Evolutionary conservation across 1,139 yeast species (phyloP).

Genomic region (Pichia sp.): DNA sequence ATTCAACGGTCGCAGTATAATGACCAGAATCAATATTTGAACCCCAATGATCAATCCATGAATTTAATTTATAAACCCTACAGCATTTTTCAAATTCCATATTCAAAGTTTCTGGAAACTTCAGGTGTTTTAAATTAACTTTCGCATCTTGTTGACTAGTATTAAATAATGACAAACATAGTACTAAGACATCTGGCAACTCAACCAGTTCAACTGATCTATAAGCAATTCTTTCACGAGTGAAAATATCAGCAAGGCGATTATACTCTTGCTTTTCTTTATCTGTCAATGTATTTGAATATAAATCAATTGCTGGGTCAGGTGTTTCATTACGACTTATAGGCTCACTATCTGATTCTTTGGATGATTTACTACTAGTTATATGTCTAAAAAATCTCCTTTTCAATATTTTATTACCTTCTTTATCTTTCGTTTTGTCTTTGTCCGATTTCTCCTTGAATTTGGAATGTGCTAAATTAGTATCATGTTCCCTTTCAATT

Average conservation of each 20-base stretch:
- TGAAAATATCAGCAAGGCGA: constrained; percentile 15
- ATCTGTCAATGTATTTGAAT: constrained; percentile 9
- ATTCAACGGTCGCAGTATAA: constrained; percentile 74
- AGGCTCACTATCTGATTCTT: constrained; percentile 3
- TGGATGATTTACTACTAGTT: constrained; percentile 3
- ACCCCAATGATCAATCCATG: constrained; percentile 88
- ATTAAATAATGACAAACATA: constrained; percentile 30
- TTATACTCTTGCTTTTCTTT: constrained; percentile 19
- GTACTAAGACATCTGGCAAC: constrained; percentile 27
- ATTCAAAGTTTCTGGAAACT: constrained; percentile 24
- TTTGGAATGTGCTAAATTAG: constrained; percentile 2
- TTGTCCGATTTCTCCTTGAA: constrained; percentile 2
- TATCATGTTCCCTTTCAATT: constrained; percentile 10
- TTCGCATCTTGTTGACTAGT: constrained; percentile 22
- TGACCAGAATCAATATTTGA: constrained; percentile 76
- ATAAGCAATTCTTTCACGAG: constrained; percentile 21
- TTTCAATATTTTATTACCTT: constrained; percentile 2
- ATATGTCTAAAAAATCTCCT: constrained; percentile 1
- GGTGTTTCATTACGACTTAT: neutral
- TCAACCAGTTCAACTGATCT: constrained; percentile 26
- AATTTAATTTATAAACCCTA: constrained; percentile 56
- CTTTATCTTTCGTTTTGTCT: constrained; percentile 10
- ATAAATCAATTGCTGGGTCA: constrained; percentile 1
- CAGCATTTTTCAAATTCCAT: constrained; percentile 19
- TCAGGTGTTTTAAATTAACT: constrained; percentile 19